Percentiles rank a stretch among this genome's conserved stretches.
These are phyloP conservation scores for Acorus gramineus DNA, from an alignment of 106 monocot species.

Conservation along the genomic window DNA sequence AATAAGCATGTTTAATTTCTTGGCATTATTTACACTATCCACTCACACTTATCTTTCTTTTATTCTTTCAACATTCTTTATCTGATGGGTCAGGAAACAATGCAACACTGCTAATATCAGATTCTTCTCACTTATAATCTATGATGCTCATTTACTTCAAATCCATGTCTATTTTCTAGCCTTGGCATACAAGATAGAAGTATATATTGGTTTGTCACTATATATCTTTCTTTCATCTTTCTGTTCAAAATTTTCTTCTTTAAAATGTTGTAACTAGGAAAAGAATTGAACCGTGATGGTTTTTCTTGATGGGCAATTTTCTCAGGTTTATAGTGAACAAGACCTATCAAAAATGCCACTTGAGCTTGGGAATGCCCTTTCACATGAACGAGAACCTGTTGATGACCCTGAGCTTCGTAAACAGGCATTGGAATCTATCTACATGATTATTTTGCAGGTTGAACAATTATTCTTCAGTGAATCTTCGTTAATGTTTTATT, in stretches of 20 bases:
- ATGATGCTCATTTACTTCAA: too few relatives aligned
- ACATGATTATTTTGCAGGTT: conserved; percentile 80
- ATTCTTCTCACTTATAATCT: too few relatives aligned
- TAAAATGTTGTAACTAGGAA: too few relatives aligned
- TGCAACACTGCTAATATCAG: too few relatives aligned
- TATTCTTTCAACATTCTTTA: too few relatives aligned
- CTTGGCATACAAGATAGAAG: too few relatives aligned
- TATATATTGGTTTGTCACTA: not conserved
- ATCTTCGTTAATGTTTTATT: not conserved
- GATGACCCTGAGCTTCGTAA: conserved; percentile 87
- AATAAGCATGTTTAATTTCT: too few relatives aligned
- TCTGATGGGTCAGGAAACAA: too few relatives aligned
- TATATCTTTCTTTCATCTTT: not conserved
- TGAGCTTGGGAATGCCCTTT: conserved; percentile 74
- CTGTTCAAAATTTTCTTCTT: not conserved
- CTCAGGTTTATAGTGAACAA: conserved; percentile 69
- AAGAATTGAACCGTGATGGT: too few relatives aligned
- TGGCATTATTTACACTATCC: too few relatives aligned
- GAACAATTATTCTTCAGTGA: not conserved
- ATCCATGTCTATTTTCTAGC: too few relatives aligned
- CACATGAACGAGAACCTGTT: conserved; percentile 72
- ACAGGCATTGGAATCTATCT: conserved; percentile 81
- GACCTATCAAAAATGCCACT: conserved; percentile 89
- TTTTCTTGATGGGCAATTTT: conserved; percentile 6
- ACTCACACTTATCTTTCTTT: too few relatives aligned